Conservation (phyloP, 371 early-diverging fungal species). For the Apophysomyces sp. region DNA sequence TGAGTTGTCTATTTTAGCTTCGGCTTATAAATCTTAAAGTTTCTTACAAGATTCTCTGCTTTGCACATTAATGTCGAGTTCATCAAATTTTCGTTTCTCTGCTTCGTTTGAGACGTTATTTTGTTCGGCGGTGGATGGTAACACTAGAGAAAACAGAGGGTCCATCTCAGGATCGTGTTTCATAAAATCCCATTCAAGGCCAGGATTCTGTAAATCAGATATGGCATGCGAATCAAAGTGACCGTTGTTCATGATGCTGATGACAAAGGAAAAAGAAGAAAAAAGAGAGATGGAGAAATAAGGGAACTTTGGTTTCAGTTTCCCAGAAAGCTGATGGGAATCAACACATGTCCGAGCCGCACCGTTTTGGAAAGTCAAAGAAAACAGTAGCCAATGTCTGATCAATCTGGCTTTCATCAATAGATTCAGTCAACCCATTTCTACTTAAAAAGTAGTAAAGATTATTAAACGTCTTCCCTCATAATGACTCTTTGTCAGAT, state of each 20-base stretch:
- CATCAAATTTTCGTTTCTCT: background rate
- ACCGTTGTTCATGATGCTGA: background rate
- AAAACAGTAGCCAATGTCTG: too few species aligned
- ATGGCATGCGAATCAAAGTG: background rate
- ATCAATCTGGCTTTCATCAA: too few species aligned
- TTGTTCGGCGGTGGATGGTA: background rate
- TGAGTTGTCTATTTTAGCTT: background rate
- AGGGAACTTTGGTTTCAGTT: too few species aligned
- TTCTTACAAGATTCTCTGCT: conserved; percentile 1
- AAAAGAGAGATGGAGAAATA: background rate
- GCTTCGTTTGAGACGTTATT: background rate
- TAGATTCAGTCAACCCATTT: too few species aligned
- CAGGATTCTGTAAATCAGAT: background rate
- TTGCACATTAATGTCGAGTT: background rate
- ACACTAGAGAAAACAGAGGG: background rate
- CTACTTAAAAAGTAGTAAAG: too few species aligned
- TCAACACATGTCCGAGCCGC: too few species aligned
- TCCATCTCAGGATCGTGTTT: background rate
- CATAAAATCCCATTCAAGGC: background rate
- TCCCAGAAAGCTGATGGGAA: too few species aligned
- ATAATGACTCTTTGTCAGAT: too few species aligned
- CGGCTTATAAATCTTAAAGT: too few species aligned
- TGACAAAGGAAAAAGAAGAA: background rate
- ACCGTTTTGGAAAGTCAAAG: too few species aligned
- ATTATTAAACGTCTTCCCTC: too few species aligned